Evolutionary conservation across 2,329 filamentous ascomycete genomes (phyloP).

Genomic region (Aspergillus sp.): DNA sequence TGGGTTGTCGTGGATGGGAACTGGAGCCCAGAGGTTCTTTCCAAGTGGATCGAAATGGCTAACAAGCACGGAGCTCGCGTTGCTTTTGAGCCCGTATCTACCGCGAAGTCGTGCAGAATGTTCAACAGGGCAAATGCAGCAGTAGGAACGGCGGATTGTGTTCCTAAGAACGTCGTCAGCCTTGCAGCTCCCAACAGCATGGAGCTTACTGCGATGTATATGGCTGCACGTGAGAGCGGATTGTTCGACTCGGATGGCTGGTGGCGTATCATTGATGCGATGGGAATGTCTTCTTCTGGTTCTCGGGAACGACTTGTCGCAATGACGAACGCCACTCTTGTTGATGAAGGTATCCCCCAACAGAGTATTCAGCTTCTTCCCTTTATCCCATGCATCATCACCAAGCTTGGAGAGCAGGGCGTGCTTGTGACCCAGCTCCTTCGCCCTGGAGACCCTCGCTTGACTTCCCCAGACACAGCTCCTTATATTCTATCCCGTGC

Average conservation of each 20-base stretch:
- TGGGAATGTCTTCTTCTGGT: slow-evolving; percentile 64
- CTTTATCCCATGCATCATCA: slow-evolving; percentile 78
- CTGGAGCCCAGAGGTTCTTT: slow-evolving; percentile 65
- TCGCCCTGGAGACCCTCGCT: slow-evolving; percentile 59
- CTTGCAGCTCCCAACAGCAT: slow-evolving; percentile 77
- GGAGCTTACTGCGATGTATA: slow-evolving; percentile 77
- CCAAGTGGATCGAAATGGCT: slow-evolving; percentile 62
- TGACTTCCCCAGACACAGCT: slow-evolving; percentile 58
- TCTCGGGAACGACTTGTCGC: slow-evolving; percentile 67
- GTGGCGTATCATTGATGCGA: slow-evolving; percentile 74
- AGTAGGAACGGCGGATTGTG: slow-evolving; percentile 32
- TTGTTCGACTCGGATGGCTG: slow-evolving; percentile 68
- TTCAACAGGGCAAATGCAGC: slow-evolving; percentile 44
- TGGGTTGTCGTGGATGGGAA: slow-evolving; percentile 87
- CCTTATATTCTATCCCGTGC: slow-evolving; percentile 68
- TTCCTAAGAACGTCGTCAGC: slow-evolving; percentile 64
- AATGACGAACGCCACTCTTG: slow-evolving; percentile 62
- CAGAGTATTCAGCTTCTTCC: slow-evolving; percentile 81
- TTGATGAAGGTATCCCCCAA: slow-evolving; percentile 77
- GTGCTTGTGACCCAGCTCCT: slow-evolving; percentile 73
- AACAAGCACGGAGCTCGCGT: slow-evolving; percentile 55
- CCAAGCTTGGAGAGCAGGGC: slow-evolving; percentile 73
- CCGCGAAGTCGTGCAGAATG: slow-evolving; percentile 67
- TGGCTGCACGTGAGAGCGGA: slow-evolving; percentile 59
- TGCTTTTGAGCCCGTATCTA: slow-evolving; percentile 86